Conservation (phyloP, 1,284 basidiomycete genomes). For the Schizophyllum amplum region DNA sequence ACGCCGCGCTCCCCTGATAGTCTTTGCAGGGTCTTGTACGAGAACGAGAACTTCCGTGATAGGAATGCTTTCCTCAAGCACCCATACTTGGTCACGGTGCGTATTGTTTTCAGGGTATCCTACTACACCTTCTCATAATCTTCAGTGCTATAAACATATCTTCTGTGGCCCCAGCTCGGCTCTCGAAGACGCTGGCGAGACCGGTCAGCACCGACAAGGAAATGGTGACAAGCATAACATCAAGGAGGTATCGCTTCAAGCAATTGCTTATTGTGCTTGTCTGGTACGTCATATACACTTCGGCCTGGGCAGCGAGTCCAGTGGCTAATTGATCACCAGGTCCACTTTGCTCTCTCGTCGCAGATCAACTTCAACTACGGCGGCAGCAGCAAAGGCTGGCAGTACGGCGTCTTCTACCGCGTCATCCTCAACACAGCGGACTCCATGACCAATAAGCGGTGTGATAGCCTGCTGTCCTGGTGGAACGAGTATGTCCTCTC, state of each 20-base stretch:
- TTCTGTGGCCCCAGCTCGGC: no score
- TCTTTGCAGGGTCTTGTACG: no score
- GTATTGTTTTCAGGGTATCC: no score
- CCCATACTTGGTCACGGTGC: no score
- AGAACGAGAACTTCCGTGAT: no score
- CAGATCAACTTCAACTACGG: neutral
- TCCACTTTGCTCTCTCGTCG: neutral
- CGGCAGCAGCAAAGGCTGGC: neutral
- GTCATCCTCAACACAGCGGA: neutral
- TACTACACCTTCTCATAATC: no score
- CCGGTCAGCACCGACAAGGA: neutral
- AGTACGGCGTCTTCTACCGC: neutral
- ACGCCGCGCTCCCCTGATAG: no score
- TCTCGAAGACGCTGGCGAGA: no score
- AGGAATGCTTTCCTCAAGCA: no score
- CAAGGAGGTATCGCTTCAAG: neutral
- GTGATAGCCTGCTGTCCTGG: neutral
- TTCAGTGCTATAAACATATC: no score
- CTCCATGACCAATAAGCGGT: neutral
- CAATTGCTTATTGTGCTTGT: neutral
- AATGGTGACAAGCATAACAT: neutral
- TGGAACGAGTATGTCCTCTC: slow-evolving; percentile 3
- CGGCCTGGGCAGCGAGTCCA: no score
- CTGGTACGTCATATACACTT: neutral
- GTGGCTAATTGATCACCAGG: no score